Base-by-base conservation (phyloP, 495 filamentous ascomycete species). In the Neurospora cerealis region DNA sequence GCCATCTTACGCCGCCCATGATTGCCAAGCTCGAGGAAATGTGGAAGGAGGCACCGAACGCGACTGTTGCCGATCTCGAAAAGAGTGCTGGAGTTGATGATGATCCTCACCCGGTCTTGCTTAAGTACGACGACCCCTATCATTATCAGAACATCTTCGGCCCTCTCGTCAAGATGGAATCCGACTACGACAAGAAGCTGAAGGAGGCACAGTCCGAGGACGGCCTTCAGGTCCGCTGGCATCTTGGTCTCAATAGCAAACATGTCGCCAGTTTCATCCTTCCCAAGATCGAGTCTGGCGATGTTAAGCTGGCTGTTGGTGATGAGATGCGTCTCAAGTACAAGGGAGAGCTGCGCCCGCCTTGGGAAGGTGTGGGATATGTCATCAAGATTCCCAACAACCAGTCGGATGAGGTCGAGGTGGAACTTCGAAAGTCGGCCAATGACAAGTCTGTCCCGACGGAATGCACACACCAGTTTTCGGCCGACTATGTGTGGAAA, bases 341-440 rank as follows among this genome's bases (percentile, higher is more conserved):
- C 83, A 96, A 91, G 72, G 96, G 96, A 74, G 96, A 98, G 82
- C 86, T 99, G 54, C 93, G 96, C 28, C 87, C 94, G 39, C 91
- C 94, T 74, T 99, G 96, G 96, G 96, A 99, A 79, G 96, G 96
- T 32, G 96, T 99, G 36, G 96, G 96, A 71, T 99, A 99, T 82
- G 96, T 99, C 71, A 94, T 98, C 83, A 99, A 99, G 84, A 98
- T 99, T 74, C 96, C 96, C 8, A 98, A 99, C 86, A 98, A 98
- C 81, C 94, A 97, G 84, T 97, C 94, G 19, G 96, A 99, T 77
- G 96, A 99, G 79, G 96, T 99, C 70, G 96, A 93, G 17, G 92
- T 99, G 70, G 96, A 99, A 80, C 85, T 99, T 77, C 92, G 96
- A 39, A 86, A 86, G 77, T 84, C 85, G 0, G 81, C 81, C 44